A percentile compares a stretch with the other conserved stretches of the same genome.
Conservation (phyloP, 306 rosid genomes). For the Citrullus mucosospermus region DNA sequence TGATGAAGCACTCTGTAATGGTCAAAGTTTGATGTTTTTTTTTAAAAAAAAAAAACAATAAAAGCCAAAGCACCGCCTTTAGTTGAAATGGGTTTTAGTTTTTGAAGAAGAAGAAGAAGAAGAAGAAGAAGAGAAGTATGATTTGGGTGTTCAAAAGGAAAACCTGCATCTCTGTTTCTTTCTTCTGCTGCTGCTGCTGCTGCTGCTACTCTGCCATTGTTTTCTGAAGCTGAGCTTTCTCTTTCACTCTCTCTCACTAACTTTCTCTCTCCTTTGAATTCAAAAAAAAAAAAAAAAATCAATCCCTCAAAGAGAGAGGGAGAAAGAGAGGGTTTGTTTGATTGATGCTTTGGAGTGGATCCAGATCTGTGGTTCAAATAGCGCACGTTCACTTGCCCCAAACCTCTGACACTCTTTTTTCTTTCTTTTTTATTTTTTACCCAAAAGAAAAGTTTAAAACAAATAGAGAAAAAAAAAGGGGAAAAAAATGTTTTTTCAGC, state of each 20-base stretch:
- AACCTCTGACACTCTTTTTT: slow-evolving; percentile 28
- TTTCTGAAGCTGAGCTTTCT: background rate
- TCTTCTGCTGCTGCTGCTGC: background rate
- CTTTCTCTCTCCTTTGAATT: slow-evolving; percentile 32
- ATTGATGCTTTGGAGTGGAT: slow-evolving; percentile 34
- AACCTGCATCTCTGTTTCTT: background rate
- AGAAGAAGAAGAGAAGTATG: background rate
- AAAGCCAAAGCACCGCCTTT: slow-evolving; percentile 49
- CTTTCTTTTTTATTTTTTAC: background rate
- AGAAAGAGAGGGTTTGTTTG: slow-evolving; percentile 6
- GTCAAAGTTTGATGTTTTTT: background rate
- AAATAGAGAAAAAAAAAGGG: too few relatives aligned
- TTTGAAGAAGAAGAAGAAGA: background rate
- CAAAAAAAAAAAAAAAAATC: background rate
- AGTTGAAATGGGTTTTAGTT: background rate
- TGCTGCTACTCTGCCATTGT: slow-evolving; percentile 3
- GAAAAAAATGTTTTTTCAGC: background rate
- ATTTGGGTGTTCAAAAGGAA: background rate
- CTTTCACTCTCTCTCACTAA: slow-evolving; percentile 15
- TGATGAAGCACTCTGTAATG: background rate
- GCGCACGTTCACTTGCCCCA: slow-evolving; percentile 52
- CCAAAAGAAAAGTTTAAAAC: background rate
- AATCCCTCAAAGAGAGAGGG: background rate
- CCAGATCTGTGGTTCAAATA: slow-evolving; percentile 56
- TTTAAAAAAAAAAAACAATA: too few relatives aligned